Base-by-base conservation (phyloP, 179 eudicot genomes). In the Silene coronaria region DNA sequence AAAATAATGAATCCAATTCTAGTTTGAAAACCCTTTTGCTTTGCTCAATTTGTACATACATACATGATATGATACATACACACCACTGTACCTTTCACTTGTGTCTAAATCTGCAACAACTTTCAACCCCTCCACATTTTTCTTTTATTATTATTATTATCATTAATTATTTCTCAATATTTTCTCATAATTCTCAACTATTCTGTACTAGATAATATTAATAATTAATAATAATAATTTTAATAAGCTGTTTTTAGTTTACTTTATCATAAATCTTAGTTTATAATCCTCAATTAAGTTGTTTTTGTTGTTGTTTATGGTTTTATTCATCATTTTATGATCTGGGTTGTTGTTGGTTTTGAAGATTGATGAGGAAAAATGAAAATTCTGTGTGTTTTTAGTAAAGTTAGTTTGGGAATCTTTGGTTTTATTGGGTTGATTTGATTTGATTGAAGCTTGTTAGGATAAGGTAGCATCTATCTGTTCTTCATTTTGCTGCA, bases 391-490 rank as follows among this genome's bases (percentile, higher is more conserved):
- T 80, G 70, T 80, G 60, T 69, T 24, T 77, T 75, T 70, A 70
- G 78, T 80, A 79, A 70, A 58, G 73, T 73, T 24, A 16, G 79
- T 82, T 70, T 76, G 58, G 81, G 83, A 85, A 85, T 84, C 84
- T 76, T 82, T 82, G 75, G 71, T 80, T 80, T 69, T 24, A 11
- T 22, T 22, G 66, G 30, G 34, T 68, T 67, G 75, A 30, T 79
- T 82, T 65, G 16, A 24, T 67, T 26, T 42, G 55, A 62, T 12
- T 62, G 13, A 14, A 26, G 21, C 74, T 77, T 8, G 11, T 11
- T 75, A 70, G 85, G 90, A 85, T 82, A 85, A 86, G 85, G 75
- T 71, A 73, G 85, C 82, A 86, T 84, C 84, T 82, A 80, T 38
- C 72, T 71, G 14, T 36, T 76, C 28, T 46, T 32, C 75, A 23